Base-by-base conservation (phyloP, 1,284 basidiomycete species). In the Malassezia obtusa region DNA sequence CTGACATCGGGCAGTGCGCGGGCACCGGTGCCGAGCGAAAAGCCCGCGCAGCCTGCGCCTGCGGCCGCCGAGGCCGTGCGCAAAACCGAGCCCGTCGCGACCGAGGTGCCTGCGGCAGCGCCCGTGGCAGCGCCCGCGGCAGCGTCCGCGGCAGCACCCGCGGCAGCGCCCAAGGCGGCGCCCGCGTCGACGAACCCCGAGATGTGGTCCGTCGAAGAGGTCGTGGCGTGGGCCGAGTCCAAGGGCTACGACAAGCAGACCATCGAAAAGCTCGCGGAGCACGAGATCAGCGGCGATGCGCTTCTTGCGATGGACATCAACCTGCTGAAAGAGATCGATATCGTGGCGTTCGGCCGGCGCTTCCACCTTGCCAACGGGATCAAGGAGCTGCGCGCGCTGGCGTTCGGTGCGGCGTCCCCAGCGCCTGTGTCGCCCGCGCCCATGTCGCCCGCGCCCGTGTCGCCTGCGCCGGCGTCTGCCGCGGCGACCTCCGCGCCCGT, bases 201-300 rank as follows among this genome's bases (percentile, higher is more conserved):
- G 0, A 83, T 87, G 50, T 98, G 92, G 92, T 80, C 76, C 0
- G 83, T 96, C 0, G 85, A 87, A 0, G 84, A 96, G 28, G 94
- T 98, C 8, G 79, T 91, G 2, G 84, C 85, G 1, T 99, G 92
- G 92, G 78, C 89, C 17, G 82, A 81, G 68, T 77, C 77, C 45
- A 89, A 87, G 76, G 86, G 86, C 4, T 94, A 96, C 62, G 89
- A 92, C 63, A 80, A 84, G 49, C 78, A 80, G 41, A 83, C 89
- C 1, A 59, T 85, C 59, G 80, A 82, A 61, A 92, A 89, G 75
- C 95, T 98, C 67, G 81, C 48, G 22, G 65, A 73, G 51, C 91
- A 99, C 81, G 92, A 99, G 75, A 98, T 99, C 57, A 87, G 89
- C 0, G 92, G 94, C 14, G 94, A 98, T 66, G 87, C 96, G 21